Base-by-base conservation (phyloP, 179 eudicot species). In the Spinacia oleracea region DNA sequence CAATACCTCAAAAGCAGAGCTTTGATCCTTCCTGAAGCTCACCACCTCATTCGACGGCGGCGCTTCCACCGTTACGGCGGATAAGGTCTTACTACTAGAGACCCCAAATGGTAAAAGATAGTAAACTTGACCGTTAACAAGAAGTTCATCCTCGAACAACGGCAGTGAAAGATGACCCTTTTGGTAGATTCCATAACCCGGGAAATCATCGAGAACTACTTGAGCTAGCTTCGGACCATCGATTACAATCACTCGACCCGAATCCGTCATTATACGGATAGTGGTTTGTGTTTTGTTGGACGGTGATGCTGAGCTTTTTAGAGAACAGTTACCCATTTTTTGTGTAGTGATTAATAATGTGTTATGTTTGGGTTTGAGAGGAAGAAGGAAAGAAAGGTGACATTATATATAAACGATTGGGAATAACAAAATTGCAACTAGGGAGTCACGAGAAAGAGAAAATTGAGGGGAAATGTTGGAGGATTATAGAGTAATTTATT, bases 21-120 rank as follows among this genome's bases (percentile, higher is more conserved):
- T 81, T 58, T 81, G 80, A 66, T 77, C 80, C 77, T 59, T 72
- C 72, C 78, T 64, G 58, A 81, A 81, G 81, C 80, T 77, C 60
- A 11, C 15, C 2, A 73, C 63, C 76, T 72, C 82, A 10, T 75
- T 58, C 35, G 65, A 76, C 53, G 75, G 23, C 59, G 63, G 48
- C 45, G 71, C 63, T 16, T n/a, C n/a, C n/a, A n/a, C n/a, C n/a
- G n/a, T n/a, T n/a, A n/a, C n/a, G n/a, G 76, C 74, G 76, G 77
- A 50, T 46, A 76, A 70, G 1, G 68, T 29, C 45, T 34, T 10
- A 11, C 38, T 50, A 16, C 48, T 72, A 16, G 59, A 53, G 12
- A 63, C 77, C 14, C 87, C 84, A 55, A 84, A 68, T 5, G 89
- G 93, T 12, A 87, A 71, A 0, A 90, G 88, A 80, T 87, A 87